Conservation (phyloP, 352 stramenopile species). For the Globisporangium sylvaticum region DNA sequence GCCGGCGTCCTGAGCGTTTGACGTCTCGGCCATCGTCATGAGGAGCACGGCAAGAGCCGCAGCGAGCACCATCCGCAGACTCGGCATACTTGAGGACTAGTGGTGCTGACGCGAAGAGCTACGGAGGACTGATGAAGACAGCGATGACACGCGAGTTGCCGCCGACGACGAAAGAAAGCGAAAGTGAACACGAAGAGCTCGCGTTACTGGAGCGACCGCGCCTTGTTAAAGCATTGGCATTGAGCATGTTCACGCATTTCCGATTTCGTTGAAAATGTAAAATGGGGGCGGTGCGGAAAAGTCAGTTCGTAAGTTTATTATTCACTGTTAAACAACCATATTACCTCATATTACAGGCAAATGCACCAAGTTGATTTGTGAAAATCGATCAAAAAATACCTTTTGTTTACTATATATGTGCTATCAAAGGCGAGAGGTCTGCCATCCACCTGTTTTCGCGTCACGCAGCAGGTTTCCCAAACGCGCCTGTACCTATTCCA, state of each 20-base stretch:
- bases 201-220: neutral
- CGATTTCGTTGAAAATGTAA: neutral
- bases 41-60: neutral
- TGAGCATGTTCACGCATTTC: neutral
- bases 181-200: conserved; percentile 5
- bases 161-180: neutral
- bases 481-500: neutral
- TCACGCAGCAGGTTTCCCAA: conserved; percentile 1
- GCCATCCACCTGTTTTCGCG: conserved; percentile 2
- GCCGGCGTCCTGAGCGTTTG: neutral
- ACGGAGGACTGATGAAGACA: neutral
- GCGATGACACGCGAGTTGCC: neutral
- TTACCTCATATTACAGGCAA: neutral
- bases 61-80: neutral
- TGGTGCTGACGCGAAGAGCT: neutral
- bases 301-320: neutral
- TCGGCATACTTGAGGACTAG: neutral
- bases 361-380: no score
- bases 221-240: neutral
- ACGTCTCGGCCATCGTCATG: neutral
- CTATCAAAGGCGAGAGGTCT: neutral
- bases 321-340: neutral
- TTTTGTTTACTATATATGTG: neutral
- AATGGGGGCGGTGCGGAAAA: conserved; percentile 1
- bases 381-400: neutral